Conservation (phyloP, 495 filamentous ascomycete species). For the Xylaria cubensis region DNA sequence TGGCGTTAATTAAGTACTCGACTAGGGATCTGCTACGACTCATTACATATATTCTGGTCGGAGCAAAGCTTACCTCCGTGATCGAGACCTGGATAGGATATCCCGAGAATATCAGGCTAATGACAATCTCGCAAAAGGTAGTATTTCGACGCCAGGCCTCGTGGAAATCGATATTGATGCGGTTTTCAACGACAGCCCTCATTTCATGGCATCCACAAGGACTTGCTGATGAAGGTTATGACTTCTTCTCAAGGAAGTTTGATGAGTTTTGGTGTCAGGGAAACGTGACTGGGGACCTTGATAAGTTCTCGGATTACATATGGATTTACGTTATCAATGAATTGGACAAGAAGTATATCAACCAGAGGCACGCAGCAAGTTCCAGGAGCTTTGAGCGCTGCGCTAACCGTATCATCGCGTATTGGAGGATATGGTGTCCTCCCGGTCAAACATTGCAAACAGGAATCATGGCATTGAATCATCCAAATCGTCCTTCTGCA, state of each 20-base stretch:
- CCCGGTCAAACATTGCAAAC: neutral
- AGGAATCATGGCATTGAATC: neutral
- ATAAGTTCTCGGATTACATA: neutral
- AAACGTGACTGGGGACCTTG: neutral
- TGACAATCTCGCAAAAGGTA: neutral
- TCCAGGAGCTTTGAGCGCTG: neutral
- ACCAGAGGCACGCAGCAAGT: neutral
- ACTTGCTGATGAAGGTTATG: neutral
- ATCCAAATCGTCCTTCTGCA: neutral
- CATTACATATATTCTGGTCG: slow-evolving; percentile 8
- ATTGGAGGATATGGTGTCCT: neutral
- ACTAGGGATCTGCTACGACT: neutral
- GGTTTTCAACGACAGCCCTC: neutral
- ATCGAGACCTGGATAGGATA: slow-evolving; percentile 2
- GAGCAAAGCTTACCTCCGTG: neutral
- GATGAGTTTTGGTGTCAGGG: neutral
- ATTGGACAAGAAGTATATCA: neutral
- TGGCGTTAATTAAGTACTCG: neutral
- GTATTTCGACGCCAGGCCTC: too few species aligned
- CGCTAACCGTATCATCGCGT: neutral
- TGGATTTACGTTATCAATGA: neutral
- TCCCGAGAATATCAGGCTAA: too few species aligned
- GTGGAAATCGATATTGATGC: neutral
- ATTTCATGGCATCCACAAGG: slow-evolving; percentile 1
- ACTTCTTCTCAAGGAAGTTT: slow-evolving; percentile 1